phyloP scores from a whole-genome alignment of 768 basidiomycete species.

The Serpula lacrymans region DNA sequence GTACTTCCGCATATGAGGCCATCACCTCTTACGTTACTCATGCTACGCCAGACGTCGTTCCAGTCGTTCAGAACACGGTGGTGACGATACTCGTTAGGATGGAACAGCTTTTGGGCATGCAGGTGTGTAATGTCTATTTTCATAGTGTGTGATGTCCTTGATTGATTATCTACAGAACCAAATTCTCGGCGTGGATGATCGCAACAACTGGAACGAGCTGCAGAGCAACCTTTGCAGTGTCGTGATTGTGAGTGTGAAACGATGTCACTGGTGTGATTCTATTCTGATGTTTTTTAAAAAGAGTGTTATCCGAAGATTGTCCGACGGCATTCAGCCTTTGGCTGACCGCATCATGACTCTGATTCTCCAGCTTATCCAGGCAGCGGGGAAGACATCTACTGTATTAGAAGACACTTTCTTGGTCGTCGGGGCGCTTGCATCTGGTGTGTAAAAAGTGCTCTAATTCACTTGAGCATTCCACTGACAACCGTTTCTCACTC shows the following conservation, averaged over 20 bases:
- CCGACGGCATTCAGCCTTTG: constrained; percentile 77
- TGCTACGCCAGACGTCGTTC: constrained; percentile 73
- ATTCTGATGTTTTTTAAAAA: constrained; percentile 29
- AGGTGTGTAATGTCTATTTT: constrained; percentile 46
- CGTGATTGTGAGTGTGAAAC: constrained; percentile 59
- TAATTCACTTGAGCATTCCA: not conserved
- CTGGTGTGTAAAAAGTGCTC: constrained; percentile 41
- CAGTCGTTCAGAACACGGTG: constrained; percentile 78
- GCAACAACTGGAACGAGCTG: constrained; percentile 98
- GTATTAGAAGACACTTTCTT: constrained; percentile 96
- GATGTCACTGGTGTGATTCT: not conserved
- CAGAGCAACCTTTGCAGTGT: constrained; percentile 94
- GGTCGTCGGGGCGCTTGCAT: constrained; percentile 83
- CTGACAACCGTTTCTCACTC: constrained; percentile 7
- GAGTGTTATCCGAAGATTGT: constrained; percentile 84
- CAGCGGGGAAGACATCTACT: constrained; percentile 90
- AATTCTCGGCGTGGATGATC: constrained; percentile 91
- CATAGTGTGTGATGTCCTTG: constrained; percentile 1
- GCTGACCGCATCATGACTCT: constrained; percentile 96
- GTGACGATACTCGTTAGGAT: constrained; percentile 84
- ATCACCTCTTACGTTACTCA: constrained; percentile 85
- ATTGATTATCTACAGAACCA: constrained; percentile 59
- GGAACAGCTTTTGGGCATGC: constrained; percentile 82
- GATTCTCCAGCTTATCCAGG: constrained; percentile 77
- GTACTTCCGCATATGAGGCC: constrained; percentile 95